Percentiles rank a stretch among this genome's conserved stretches.
These are phyloP conservation scores for Candida pseudoviswanathii DNA, from an alignment of 1,139 yeast genomes.

Conservation along the genomic window DNA sequence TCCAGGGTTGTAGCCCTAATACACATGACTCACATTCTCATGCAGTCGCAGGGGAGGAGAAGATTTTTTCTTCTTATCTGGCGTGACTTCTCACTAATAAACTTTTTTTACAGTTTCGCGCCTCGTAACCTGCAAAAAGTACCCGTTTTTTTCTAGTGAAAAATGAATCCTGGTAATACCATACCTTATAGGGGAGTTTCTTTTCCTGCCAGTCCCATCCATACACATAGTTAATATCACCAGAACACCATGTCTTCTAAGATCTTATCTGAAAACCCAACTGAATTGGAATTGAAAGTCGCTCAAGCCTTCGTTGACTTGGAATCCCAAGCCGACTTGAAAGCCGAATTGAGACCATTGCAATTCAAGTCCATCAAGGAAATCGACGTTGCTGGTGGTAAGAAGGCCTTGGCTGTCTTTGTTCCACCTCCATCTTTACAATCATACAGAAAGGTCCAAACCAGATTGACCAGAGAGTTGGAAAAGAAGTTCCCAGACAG, in stretches of 20 bases:
- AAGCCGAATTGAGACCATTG: constrained; percentile 97
- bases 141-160: constrained; percentile 7
- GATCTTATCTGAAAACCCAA: constrained; percentile 89
- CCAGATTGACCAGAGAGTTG: constrained; percentile 97
- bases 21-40: background rate
- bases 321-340: constrained; percentile 93
- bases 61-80: background rate
- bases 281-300: constrained; percentile 99
- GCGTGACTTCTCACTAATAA: background rate
- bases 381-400: constrained; percentile 97
- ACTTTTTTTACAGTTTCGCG: constrained; percentile 10
- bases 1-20: constrained; percentile 3
- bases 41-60: background rate
- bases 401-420: constrained; percentile 97
- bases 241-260: constrained; percentile 81
- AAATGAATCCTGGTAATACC: constrained; percentile 1
- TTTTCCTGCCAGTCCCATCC: no score
- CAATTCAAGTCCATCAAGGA: constrained; percentile 99
- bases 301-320: constrained; percentile 98
- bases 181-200: constrained; percentile 8
- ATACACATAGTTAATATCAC: no score
- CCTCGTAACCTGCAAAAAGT: constrained; percentile 12
- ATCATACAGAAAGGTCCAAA: constrained; percentile 97
- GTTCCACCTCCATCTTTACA: constrained; percentile 96
- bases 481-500: constrained; percentile 99